Base-by-base conservation (phyloP, 345 rosid genomes). In the Arabis hirsuta region DNA sequence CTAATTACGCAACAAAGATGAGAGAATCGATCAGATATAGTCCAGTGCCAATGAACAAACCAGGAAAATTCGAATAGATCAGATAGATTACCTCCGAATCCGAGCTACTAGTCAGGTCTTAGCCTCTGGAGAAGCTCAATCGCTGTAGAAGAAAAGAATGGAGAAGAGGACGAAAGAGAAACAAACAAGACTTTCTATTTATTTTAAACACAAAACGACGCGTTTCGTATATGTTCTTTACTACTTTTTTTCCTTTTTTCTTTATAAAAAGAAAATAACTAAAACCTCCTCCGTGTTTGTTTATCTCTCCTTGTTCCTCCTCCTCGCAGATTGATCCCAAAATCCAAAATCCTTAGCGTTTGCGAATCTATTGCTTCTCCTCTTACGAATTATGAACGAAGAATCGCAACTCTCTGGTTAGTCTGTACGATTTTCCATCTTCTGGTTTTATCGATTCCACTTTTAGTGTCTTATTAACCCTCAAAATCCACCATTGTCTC, bases 71-170 rank as follows among this genome's bases (percentile, higher is more conserved):
- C 7, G 50, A 53, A 58, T 46, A 76, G 79, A 76, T 69, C 74
- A 69, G 64, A 62, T 6, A 24, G 46, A 26, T 29, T 39, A 62
- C 74, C 79, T 76, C 11, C 26, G 55, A 68, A 44, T 55, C 38
- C 16, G 73, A 53, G 51, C 41, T 64, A 50, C 12, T 73, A 53
- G 51, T 48, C 64, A 50, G 47, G 69, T 73, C 78, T 34, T 60
- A 44, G 14, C 8, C 47, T 41, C 31, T 9, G 12, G 55, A 55
- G 73, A 31, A 55, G 43, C 53, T 27, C 60, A 43, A 55, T 34
- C 9, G 38, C 38, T 34, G 38, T 31, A n/a, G 39, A 67, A n/a
- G n/a, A 42, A 38, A 51, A 10, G 11, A 50, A 45, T 47, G 56
- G 63, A 44, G 31, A 51, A 0, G 19, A 74, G 19, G 22, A 4